phyloP scores from a whole-genome alignment of 768 basidiomycete species.

The Amanita phalloides region DNA sequence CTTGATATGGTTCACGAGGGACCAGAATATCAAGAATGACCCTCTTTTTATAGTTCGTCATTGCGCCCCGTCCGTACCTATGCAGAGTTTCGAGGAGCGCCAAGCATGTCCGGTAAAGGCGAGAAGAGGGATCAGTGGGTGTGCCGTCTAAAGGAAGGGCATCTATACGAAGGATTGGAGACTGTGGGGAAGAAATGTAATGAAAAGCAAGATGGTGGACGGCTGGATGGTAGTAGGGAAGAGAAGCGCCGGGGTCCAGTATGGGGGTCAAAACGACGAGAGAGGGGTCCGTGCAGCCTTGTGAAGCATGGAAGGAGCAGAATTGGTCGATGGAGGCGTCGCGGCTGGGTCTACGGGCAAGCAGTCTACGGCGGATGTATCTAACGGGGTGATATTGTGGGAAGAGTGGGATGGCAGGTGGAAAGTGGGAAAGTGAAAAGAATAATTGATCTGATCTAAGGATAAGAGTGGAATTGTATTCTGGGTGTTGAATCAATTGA shows the following conservation, averaged over 20 bases:
- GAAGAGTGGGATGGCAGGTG: slow-evolving; percentile 23
- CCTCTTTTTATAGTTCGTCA: slow-evolving; percentile 80
- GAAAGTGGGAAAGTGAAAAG: slow-evolving; percentile 11
- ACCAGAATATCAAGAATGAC: slow-evolving; percentile 76
- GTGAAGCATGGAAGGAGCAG: slow-evolving; percentile 55
- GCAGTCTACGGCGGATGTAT: slow-evolving; percentile 53
- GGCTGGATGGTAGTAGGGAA: slow-evolving; percentile 89
- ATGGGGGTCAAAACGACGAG: slow-evolving; percentile 55
- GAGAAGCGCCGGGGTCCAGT: slow-evolving; percentile 23
- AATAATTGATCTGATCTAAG: slow-evolving; percentile 65
- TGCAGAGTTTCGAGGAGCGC: slow-evolving; percentile 75
- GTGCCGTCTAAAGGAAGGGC: slow-evolving; percentile 39
- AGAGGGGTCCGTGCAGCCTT: slow-evolving; percentile 5
- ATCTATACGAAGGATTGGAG: slow-evolving; percentile 41
- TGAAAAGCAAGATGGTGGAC: slow-evolving; percentile 76
- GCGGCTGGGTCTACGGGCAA: slow-evolving; percentile 70
- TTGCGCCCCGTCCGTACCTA: slow-evolving; percentile 80
- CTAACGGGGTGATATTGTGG: slow-evolving; percentile 28
- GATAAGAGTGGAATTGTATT: slow-evolving; percentile 88
- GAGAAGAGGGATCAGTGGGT: slow-evolving; percentile 39
- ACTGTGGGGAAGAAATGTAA: slow-evolving; percentile 31
- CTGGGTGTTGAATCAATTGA: slow-evolving; percentile 79
- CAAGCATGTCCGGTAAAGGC: slow-evolving; percentile 74
- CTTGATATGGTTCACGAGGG: slow-evolving; percentile 73
- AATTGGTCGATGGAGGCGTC: slow-evolving; percentile 68